These are phyloP conservation scores for Exophiala alcalophila DNA, from an alignment of 2,329 filamentous ascomycete genomes.

Conservation along the genomic window DNA sequence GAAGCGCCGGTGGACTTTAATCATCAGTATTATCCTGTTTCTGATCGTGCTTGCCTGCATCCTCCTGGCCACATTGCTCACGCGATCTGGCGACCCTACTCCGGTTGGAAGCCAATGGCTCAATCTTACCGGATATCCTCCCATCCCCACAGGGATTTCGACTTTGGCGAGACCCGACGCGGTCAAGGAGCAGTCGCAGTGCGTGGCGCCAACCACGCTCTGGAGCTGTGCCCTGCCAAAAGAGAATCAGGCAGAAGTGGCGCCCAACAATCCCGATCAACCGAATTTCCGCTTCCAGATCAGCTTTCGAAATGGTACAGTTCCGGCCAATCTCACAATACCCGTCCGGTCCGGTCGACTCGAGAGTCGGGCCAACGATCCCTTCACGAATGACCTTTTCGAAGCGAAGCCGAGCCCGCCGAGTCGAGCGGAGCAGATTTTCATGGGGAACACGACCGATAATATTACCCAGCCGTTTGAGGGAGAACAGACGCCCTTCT, in stretches of 20 bases:
- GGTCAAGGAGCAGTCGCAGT: conserved; percentile 61
- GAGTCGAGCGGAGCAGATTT: conserved; percentile 66
- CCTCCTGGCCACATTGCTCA: conserved; percentile 57
- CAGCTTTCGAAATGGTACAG: conserved; percentile 54
- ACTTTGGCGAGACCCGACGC: conserved; percentile 74
- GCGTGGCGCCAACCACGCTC: conserved; percentile 67
- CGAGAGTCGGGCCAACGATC: conserved; percentile 34
- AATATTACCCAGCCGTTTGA: conserved; percentile 66
- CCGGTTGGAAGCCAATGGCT: conserved; percentile 63
- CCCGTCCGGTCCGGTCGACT: conserved; percentile 42
- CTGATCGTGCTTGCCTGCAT: conserved; percentile 43
- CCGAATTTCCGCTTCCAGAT: conserved; percentile 82
- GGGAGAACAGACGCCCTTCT: conserved; percentile 86
- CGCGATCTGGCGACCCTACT: conserved; percentile 43
- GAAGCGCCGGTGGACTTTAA: conserved; percentile 43
- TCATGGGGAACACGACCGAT: conserved; percentile 84
- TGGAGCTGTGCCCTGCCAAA: conserved; percentile 88
- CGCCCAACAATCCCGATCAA: conserved; percentile 63
- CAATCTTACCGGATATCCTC: conserved; percentile 80
- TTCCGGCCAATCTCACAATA: conserved; percentile 59
- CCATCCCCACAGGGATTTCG: conserved; percentile 78
- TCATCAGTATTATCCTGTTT: conserved; percentile 58
- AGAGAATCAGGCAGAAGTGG: conserved; percentile 64
- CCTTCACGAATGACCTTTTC: conserved; percentile 39
- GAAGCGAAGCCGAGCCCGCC: conserved; percentile 48